A percentile compares a stretch with the other conserved stretches of the same genome.
phyloP scores from a whole-genome alignment of 768 basidiomycete species.

The Lactarius trivialis region DNA sequence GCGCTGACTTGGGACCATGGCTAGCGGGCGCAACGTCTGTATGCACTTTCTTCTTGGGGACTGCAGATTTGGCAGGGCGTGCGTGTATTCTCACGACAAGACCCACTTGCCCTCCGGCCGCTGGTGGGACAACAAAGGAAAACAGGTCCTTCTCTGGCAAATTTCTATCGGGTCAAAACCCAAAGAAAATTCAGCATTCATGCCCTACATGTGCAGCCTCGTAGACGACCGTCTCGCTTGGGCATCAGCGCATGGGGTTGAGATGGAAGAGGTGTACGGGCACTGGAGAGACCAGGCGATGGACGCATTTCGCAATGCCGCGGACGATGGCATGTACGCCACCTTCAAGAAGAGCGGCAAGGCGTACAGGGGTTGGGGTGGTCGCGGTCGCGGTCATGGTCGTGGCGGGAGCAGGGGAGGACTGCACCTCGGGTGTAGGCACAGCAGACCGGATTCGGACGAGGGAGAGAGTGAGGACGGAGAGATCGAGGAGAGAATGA shows the following conservation, averaged over 20 bases:
- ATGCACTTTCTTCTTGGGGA: slow-evolving; percentile 34
- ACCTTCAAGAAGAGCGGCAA: background rate
- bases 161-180: background rate
- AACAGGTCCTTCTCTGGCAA: background rate
- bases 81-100: slow-evolving; percentile 45
- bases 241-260: background rate
- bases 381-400: background rate
- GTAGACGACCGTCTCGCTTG: slow-evolving; percentile 8
- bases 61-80: slow-evolving; percentile 35
- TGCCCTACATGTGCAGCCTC: slow-evolving; percentile 7
- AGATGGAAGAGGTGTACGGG: slow-evolving; percentile 2
- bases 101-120: slow-evolving; percentile 38
- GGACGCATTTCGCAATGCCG: background rate
- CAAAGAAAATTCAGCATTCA: background rate
- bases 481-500: slow-evolving; percentile 15
- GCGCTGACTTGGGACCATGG: background rate
- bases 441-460: slow-evolving; percentile 2
- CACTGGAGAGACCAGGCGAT: background rate
- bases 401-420: background rate
- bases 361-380: no score
- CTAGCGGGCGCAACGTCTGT: slow-evolving; percentile 50
- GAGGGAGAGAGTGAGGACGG: slow-evolving; percentile 13
- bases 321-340: background rate
- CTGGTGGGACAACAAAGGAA: slow-evolving; percentile 37
- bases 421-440: background rate